Evolutionary conservation across 352 stramenopile species (phyloP).

Genomic region (Pythium rishiriense): DNA sequence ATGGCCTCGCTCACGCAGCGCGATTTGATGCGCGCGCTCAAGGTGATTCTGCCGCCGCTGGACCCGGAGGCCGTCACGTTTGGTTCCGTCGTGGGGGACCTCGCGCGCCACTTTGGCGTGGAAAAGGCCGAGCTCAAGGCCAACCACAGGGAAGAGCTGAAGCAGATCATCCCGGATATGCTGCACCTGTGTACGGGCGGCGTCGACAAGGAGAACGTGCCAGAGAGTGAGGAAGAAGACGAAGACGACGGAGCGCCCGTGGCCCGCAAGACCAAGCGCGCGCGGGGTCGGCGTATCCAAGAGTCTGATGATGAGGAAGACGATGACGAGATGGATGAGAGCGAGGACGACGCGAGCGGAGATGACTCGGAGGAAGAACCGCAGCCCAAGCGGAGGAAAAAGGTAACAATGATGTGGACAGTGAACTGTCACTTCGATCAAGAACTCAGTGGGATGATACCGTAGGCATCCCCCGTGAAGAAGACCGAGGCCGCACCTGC

Average conservation of each 20-base stretch:
- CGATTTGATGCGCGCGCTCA: conserved; percentile 39
- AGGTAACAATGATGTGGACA: conserved; percentile 1
- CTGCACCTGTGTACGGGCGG: conserved; percentile 36
- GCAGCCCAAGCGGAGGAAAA: conserved; percentile 23
- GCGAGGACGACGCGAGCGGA: conserved; percentile 19
- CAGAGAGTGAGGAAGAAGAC: conserved; percentile 17
- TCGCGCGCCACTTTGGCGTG: conserved; percentile 54
- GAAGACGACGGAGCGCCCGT: conserved; percentile 16
- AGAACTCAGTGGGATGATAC: background rate
- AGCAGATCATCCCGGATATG: conserved; percentile 49
- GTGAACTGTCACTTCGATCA: background rate
- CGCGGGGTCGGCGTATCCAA: conserved; percentile 14
- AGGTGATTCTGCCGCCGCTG: conserved; percentile 57
- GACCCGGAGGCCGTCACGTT: conserved; percentile 52
- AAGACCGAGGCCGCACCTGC: conserved; percentile 15
- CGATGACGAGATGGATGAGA: conserved; percentile 24
- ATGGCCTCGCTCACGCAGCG: conserved; percentile 29
- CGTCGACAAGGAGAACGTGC: conserved; percentile 34
- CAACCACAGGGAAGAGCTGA: conserved; percentile 49
- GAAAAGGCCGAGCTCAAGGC: conserved; percentile 42
- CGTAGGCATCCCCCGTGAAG: conserved; percentile 1
- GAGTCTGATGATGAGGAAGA: conserved; percentile 37
- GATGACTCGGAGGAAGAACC: conserved; percentile 4
- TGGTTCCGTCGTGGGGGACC: conserved; percentile 44
- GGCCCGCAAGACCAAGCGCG: conserved; percentile 2